phyloP scores from a whole-genome alignment of 345 rosid species.

The Aurinia saxatilis region DNA sequence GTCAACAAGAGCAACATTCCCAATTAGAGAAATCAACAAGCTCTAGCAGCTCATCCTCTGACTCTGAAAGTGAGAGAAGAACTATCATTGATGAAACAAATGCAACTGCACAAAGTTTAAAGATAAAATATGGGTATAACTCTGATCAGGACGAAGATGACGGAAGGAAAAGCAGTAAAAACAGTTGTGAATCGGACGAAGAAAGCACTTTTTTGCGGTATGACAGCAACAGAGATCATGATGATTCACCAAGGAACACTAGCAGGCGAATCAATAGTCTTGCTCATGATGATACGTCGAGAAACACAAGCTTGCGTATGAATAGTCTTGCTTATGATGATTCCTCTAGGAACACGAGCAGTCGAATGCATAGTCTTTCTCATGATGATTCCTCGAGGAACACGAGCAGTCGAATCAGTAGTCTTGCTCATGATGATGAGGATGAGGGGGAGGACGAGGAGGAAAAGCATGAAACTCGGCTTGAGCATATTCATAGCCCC shows the following conservation, averaged over 20 bases:
- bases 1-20: conserved; percentile 2
- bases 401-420: conserved; percentile 5
- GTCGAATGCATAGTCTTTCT: neutral
- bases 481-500: conserved; percentile 20
- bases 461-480: conserved; percentile 9
- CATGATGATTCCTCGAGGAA: neutral
- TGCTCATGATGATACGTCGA: neutral
- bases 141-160: conserved; percentile 22
- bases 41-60: conserved; percentile 18
- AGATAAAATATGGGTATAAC: conserved; percentile 23
- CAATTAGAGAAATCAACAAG: conserved; percentile 8
- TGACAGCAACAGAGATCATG: conserved; percentile 8
- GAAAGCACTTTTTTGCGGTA: conserved; percentile 9
- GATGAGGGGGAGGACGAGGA: neutral
- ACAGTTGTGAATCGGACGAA: conserved; percentile 10
- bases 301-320: neutral
- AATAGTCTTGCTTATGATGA: no score
- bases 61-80: conserved; percentile 11
- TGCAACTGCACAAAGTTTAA: conserved; percentile 24
- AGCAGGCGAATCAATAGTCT: conserved; percentile 10
- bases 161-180: conserved; percentile 16
- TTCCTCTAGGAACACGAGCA: no score
- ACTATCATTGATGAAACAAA: conserved; percentile 15
- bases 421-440: conserved; percentile 8
- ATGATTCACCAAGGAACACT: conserved; percentile 1